Evolutionary conservation across 345 rosid genomes (phyloP), one percentile per base, ranked within the genome.

Genomic region (Hibiscus syriacus): DNA sequence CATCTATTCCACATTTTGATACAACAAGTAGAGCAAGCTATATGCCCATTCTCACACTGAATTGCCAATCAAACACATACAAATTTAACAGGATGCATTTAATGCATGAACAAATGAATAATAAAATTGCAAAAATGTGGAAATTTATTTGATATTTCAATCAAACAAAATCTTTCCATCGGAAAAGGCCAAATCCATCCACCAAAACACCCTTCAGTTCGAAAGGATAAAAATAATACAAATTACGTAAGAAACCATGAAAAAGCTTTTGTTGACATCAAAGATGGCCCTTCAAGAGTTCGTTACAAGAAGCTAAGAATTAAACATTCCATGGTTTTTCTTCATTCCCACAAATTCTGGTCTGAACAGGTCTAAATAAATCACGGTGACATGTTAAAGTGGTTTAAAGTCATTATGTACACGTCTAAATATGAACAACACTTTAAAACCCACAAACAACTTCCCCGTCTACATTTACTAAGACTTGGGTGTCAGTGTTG

Each of bases 1-100:
- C n/a, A n/a, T n/a, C n/a, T n/a, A n/a, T n/a, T n/a, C n/a, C n/a
- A n/a, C n/a, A n/a, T n/a, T n/a, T n/a, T n/a, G n/a, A n/a, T n/a
- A n/a, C n/a, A n/a, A n/a, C n/a, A n/a, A n/a, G n/a, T n/a, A n/a
- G n/a, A n/a, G n/a, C n/a, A 87, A 26, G 87, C 84, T 27, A 82
- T 39, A 60, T 87, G 93, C 20, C 93, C 90, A 74, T 85, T 86
- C 17, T 82, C 85, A 73, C 92, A 88, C 95, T 88, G 73, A 63
- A 66, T 23, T 61, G 64, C 55, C 67, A 50, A 41, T 34, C 36
- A 53, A 72, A 13, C 48, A 61, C 49, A 32, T 0, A 26, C 23
- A 65, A 49, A 1, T 9, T 34, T 52, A 52, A 49, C 32, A 66
- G 64, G 36, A 19, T 65, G 25, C 11, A 45, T 39, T 67, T 22